A percentile compares a stretch with the other conserved stretches of the same genome.
These are phyloP conservation scores for Pleurotus salmoneostramineus DNA, from an alignment of 768 basidiomycete species.

Conservation along the genomic window DNA sequence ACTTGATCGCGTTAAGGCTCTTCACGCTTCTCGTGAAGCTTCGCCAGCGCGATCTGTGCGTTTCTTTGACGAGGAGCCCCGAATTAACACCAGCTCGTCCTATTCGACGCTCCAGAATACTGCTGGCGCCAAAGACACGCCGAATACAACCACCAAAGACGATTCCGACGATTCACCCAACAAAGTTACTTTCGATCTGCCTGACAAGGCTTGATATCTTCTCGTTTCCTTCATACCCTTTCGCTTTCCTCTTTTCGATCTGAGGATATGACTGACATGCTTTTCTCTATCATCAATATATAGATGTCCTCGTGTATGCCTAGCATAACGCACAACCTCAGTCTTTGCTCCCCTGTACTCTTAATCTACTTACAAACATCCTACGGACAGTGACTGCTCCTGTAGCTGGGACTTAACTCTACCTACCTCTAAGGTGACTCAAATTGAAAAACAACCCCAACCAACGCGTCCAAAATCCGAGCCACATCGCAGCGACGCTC, in stretches of 20 bases:
- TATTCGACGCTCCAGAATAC: background rate
- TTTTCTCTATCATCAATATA: background rate
- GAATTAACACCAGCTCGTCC: conserved; percentile 17
- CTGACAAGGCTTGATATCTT: background rate
- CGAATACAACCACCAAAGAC: background rate
- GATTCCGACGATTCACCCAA: background rate
- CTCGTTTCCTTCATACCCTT: background rate
- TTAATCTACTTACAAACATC: too few relatives aligned
- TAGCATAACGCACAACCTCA: background rate
- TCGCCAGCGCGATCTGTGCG: conserved; percentile 26
- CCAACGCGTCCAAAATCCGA: background rate
- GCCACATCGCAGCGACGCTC: conserved; percentile 16
- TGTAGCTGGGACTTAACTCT: too few relatives aligned
- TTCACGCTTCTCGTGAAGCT: conserved; percentile 15
- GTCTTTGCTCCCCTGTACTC: background rate
- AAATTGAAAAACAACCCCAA: background rate
- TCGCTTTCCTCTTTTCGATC: background rate
- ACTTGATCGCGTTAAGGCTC: conserved; percentile 13
- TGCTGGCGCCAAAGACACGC: background rate
- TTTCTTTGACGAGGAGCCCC: conserved; percentile 17
- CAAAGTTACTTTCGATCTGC: conserved; percentile 8
- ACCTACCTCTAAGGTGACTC: background rate
- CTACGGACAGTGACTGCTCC: too few relatives aligned
- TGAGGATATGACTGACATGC: background rate
- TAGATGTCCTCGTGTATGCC: background rate